Percentiles rank a stretch among this genome's conserved stretches.
These are phyloP conservation scores for Tetrahymena thermophila DNA, from an alignment of 73 alveolate genomes.

Conservation along the genomic window DNA sequence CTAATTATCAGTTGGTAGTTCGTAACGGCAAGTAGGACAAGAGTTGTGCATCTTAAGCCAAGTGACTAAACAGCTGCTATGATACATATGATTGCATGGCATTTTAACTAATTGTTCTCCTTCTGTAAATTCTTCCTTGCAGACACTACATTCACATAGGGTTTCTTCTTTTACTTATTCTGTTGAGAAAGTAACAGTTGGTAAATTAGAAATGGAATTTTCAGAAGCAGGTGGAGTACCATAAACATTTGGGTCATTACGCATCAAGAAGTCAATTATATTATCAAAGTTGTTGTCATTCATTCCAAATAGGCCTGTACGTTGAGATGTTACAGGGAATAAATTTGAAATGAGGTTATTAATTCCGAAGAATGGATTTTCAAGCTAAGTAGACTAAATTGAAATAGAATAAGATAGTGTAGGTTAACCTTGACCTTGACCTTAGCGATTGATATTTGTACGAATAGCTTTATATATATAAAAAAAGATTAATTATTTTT, in stretches of 20 bases:
- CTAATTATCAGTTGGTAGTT: slow-evolving; percentile 89
- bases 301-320: not conserved
- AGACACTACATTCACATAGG: slow-evolving; percentile 52
- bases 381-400: not conserved
- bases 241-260: slow-evolving; percentile 67
- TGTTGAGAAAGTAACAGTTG: slow-evolving; percentile 45
- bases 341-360: not conserved
- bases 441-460: not conserved
- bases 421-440: not conserved
- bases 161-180: slow-evolving; percentile 38
- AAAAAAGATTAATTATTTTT: no score
- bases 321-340: not conserved
- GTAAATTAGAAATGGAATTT: slow-evolving; percentile 2
- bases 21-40: slow-evolving; percentile 94
- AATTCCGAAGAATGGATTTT: not conserved
- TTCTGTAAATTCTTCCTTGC: slow-evolving; percentile 66
- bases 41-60: slow-evolving; percentile 91
- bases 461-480: not conserved
- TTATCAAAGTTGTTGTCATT: slow-evolving; percentile 45
- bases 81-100: slow-evolving; percentile 80
- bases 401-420: not conserved
- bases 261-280: slow-evolving; percentile 53
- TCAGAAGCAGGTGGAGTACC: slow-evolving; percentile 86
- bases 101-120: slow-evolving; percentile 52
- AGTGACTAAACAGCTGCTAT: slow-evolving; percentile 68